These are phyloP conservation scores for Scutellaria minor DNA, from an alignment of 257 asterid species.

Conservation along the genomic window DNA sequence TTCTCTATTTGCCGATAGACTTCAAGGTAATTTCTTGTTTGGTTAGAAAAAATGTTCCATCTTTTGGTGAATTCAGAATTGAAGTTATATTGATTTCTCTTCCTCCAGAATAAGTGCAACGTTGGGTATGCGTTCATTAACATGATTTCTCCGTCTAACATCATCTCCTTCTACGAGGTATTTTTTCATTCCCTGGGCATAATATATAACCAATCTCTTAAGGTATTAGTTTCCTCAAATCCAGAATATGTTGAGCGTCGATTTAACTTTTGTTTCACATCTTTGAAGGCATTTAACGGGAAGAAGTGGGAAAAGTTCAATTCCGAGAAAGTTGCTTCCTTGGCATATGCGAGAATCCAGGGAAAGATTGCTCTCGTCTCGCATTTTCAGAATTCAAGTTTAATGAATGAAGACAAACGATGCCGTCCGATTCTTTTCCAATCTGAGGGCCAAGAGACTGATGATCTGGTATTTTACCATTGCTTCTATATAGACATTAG, in stretches of 20 bases:
- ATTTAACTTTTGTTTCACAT: not conserved
- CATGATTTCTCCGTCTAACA: slow-evolving; percentile 85
- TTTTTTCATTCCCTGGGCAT: slow-evolving; percentile 23
- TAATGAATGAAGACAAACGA: slow-evolving; percentile 94
- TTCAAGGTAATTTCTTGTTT: slow-evolving; percentile 68
- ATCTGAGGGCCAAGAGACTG: slow-evolving; percentile 72
- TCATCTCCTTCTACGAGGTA: slow-evolving; percentile 86
- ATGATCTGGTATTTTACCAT: slow-evolving; percentile 61
- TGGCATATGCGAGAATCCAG: slow-evolving; percentile 95
- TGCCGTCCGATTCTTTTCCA: slow-evolving; percentile 90
- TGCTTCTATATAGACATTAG: not conserved
- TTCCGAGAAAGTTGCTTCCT: slow-evolving; percentile 91
- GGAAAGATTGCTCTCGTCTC: slow-evolving; percentile 81
- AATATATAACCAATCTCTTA: not conserved
- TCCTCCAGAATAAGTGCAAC: slow-evolving; percentile 90
- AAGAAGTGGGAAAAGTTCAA: slow-evolving; percentile 98
- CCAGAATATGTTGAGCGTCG: not conserved
- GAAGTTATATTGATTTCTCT: slow-evolving; percentile 11
- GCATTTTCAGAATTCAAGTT: slow-evolving; percentile 94
- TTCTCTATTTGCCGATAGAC: slow-evolving; percentile 94
- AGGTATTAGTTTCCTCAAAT: slow-evolving; percentile 12
- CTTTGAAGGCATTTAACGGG: slow-evolving; percentile 78
- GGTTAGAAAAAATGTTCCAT: not conserved
- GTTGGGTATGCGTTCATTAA: slow-evolving; percentile 98
- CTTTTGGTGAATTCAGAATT: slow-evolving; percentile 23